phyloP scores from a whole-genome alignment of 2,329 filamentous ascomycete species.

The Aphanocladium album region DNA sequence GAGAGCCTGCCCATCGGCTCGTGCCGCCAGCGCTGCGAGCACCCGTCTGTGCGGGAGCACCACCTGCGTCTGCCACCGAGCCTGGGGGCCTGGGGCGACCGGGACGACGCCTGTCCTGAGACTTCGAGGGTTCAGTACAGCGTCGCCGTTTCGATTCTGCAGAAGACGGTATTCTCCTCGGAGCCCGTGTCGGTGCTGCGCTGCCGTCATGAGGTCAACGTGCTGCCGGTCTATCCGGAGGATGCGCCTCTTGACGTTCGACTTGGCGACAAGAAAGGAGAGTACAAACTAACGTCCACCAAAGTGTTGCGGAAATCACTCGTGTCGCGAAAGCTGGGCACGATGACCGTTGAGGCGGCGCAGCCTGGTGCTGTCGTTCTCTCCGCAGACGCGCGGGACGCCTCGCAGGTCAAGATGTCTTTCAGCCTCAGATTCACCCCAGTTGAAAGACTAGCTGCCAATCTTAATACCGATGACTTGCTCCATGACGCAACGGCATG shows the following conservation, averaged over 20 bases:
- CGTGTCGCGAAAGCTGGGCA: background rate
- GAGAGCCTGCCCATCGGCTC: background rate
- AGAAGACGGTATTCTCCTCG: background rate
- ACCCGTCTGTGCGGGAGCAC: background rate
- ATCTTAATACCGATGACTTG: background rate
- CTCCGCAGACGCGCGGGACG: background rate
- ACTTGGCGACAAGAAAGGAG: background rate
- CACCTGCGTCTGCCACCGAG: conserved; percentile 5
- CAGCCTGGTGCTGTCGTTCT: background rate
- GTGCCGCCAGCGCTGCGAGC: background rate
- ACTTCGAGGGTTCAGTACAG: conserved; percentile 5
- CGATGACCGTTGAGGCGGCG: background rate
- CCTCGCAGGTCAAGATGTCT: background rate
- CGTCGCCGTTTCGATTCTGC: background rate
- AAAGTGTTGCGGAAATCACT: conserved; percentile 1
- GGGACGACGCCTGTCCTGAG: conserved; percentile 2
- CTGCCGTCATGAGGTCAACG: background rate
- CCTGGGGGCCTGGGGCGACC: background rate
- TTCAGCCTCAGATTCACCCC: background rate
- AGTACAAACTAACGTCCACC: background rate
- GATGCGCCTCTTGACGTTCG: conserved; percentile 2
- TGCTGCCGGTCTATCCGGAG: background rate
- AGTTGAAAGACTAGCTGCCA: too few species aligned
- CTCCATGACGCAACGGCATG: background rate
- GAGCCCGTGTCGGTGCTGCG: background rate